Evolutionary conservation across 371 early-diverging fungal genomes (phyloP), one percentile per base, ranked within the genome.

Genomic region (Actinomortierella ambigua): DNA sequence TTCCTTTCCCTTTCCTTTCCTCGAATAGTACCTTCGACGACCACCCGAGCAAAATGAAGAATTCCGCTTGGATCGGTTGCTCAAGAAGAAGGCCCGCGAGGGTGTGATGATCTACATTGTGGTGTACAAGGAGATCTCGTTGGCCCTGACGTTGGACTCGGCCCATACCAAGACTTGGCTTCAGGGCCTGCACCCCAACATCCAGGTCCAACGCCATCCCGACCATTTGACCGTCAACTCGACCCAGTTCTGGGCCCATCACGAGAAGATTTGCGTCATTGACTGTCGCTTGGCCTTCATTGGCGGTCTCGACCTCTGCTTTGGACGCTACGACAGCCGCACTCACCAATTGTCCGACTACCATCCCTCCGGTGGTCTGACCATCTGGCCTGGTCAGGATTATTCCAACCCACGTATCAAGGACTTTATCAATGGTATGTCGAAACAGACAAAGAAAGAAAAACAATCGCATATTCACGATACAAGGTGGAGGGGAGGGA

Each of bases 291-390:
- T 94, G 50, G 95, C 93, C 11, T 97, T 93, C 63, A 83, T 95
- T 43, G 97, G 97, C 53, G 97, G 97, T 0, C 81, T 97, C 28
- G 97, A 97, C 68, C 73, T 95, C 57, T 96, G 96, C 79, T 91
- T 90, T 77, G 97, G 96, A 8, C 88, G 98, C 26, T 97, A 86
- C 68, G 96, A 96, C 76, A 89, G 89, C 26, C 87, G 89, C 51
- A 79, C 83, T 4, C 98, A 97, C 73, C 81, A 86, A 2, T 66
- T 95, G 44, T 80, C 88, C n/a, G 95, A 95, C 76, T 86, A 81
- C 59, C 81, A 83, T 46, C 83, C 84, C 8, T 55, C 66, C 1
- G 81, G 79, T 22, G 62, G 71, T 0, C 69, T 80, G 46, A 76
- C 79, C 49, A 82, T 83, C 28, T 94, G 86, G 75, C 91, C 91